Evolutionary conservation across 257 asterid species (phyloP).

Genomic region (Thymus mandschuricus): DNA sequence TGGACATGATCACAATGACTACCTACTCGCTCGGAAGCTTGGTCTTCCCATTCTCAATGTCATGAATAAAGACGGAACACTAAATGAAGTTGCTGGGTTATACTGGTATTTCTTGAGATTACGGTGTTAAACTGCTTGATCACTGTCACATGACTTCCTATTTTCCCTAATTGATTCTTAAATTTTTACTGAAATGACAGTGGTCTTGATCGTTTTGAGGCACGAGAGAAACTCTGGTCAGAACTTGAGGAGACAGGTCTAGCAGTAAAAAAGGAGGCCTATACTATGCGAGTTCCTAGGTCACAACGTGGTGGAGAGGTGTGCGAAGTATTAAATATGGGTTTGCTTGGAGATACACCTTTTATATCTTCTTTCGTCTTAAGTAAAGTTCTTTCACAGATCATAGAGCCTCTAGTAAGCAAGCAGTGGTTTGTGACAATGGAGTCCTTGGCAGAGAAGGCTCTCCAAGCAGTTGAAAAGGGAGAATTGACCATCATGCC

Average conservation of each 20-base stretch:
- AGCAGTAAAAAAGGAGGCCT: constrained; percentile 86
- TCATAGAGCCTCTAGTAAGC: constrained; percentile 95
- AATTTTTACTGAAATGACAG: constrained; percentile 45
- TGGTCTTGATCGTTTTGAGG: constrained; percentile 99
- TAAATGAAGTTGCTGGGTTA: constrained; percentile 91
- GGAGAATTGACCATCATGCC: constrained; percentile 92
- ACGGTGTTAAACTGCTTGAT: constrained; percentile 25
- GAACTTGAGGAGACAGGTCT: constrained; percentile 94
- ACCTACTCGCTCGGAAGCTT: constrained; percentile 96
- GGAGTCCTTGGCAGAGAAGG: constrained; percentile 97
- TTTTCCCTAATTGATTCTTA: constrained; percentile 37
- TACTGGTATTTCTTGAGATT: constrained; percentile 59
- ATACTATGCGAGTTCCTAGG: constrained; percentile 91
- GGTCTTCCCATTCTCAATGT: constrained; percentile 98
- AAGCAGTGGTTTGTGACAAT: constrained; percentile 98
- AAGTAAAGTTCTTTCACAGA: constrained; percentile 50
- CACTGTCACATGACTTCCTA: constrained; percentile 15
- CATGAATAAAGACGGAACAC: constrained; percentile 98
- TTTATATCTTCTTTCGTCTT: constrained; percentile 31
- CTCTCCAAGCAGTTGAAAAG: constrained; percentile 82
- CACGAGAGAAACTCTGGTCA: constrained; percentile 91
- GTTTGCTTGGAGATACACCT: constrained; percentile 26
- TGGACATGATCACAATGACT: constrained; percentile 98
- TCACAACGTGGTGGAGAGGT: constrained; percentile 99
- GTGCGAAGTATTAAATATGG: constrained; percentile 34